Conservation (phyloP, 2,329 filamentous ascomycete species). For the Aspergillus puulaauensis region DNA sequence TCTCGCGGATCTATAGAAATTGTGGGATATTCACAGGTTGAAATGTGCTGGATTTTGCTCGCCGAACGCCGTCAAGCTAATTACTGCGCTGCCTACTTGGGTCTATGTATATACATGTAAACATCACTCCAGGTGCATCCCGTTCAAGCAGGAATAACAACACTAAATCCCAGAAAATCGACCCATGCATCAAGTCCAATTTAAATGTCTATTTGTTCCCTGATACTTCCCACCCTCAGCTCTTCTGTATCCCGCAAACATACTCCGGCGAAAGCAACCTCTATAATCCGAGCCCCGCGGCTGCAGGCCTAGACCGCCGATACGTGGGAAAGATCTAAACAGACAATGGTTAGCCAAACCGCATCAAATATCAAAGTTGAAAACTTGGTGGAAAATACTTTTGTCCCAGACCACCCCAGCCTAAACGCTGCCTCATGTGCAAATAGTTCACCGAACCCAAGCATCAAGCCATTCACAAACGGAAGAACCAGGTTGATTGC, state of each 20-base stretch:
- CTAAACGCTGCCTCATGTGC: constrained; percentile 93
- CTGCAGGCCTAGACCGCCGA: constrained; percentile 63
- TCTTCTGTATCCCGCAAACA: constrained; percentile 56
- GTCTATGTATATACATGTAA: constrained; percentile 35
- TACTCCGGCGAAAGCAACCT: constrained; percentile 60
- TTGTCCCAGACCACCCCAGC: constrained; percentile 89
- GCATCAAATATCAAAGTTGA: not conserved
- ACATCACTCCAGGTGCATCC: constrained; percentile 19
- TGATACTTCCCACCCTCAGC: not conserved
- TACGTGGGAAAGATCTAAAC: constrained; percentile 58
- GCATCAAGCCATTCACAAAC: constrained; percentile 97
- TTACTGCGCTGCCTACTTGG: constrained; percentile 18
- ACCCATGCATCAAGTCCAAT: not conserved
- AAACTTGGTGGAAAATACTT: constrained; percentile 58
- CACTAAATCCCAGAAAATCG: not conserved
- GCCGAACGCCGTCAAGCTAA: constrained; percentile 30
- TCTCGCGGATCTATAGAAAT: not conserved
- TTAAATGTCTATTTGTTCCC: constrained; percentile 8
- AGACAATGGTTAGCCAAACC: not conserved
- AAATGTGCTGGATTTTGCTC: constrained; percentile 16
- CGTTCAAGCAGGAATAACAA: constrained; percentile 11
- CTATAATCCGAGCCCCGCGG: constrained; percentile 75
- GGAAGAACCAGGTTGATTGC: constrained; percentile 95
- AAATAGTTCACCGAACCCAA: constrained; percentile 95
- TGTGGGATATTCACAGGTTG: not conserved